phyloP scores from a whole-genome alignment of 2,329 filamentous ascomycete genomes.

The Trichoderma sp. region DNA sequence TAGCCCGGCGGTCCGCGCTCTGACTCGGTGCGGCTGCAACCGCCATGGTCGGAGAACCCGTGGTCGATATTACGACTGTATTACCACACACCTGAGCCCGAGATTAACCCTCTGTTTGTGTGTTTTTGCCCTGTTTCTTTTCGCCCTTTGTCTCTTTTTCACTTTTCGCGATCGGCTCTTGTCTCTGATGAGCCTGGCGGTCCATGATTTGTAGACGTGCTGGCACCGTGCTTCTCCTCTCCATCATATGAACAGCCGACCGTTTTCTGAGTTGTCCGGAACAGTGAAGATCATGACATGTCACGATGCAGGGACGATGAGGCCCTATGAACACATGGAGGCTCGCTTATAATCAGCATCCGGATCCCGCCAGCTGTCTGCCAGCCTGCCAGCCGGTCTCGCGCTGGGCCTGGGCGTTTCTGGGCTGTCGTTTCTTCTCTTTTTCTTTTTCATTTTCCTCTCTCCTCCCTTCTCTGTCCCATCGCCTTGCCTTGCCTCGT shows the following conservation, averaged over 20 bases:
- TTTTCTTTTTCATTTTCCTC: not conserved
- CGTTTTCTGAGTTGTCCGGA: not conserved
- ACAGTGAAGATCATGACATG: constrained; percentile 8
- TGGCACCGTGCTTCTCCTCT: not conserved
- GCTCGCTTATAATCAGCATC: constrained; percentile 1
- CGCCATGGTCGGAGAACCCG: not conserved
- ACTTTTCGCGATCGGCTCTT: not conserved
- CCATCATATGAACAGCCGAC: not conserved
- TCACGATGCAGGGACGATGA: constrained; percentile 1
- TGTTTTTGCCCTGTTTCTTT: not conserved
- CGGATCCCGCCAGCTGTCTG: constrained; percentile 3
- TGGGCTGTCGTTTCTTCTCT: not conserved
- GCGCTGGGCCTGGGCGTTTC: not conserved
- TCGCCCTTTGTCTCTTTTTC: not conserved
- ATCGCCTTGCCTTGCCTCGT: not conserved
- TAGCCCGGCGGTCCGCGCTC: not conserved
- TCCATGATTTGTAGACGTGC: not conserved
- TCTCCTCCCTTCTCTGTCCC: no score
- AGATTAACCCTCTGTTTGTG: not conserved
- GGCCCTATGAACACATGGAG: constrained; percentile 3
- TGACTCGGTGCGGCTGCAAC: constrained; percentile 12
- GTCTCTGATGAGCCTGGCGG: not conserved
- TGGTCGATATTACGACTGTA: constrained; percentile 16
- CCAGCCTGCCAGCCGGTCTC: not conserved
- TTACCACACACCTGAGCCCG: constrained; percentile 9